Evolutionary conservation across 306 rosid genomes (phyloP), one percentile per base, ranked within the genome.

Genomic region (Glycyrrhiza uralensis): DNA sequence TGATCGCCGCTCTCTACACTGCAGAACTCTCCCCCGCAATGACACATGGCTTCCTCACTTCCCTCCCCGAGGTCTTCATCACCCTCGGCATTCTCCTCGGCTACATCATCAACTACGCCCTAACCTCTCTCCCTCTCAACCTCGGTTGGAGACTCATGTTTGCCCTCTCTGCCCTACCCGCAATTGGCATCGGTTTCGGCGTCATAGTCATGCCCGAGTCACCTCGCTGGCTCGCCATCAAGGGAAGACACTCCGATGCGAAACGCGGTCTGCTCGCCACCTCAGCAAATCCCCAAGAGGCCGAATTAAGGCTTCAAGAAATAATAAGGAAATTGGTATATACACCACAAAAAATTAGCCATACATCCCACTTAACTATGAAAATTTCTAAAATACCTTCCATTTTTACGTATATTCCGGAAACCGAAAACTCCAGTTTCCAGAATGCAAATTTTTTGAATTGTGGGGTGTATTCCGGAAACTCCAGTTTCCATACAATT

Each of bases 41-140:
- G 7, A 63, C 74, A 1, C 90, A 96, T 4, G 97, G 97, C 5
- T 82, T 92, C 82, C 93, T 92, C 82, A 87, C 93, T 2, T 89
- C 97, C 11, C 90, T 92, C 35, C 97, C 96, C 0, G 97, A 92
- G 76, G 86, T 92, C 62, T 92, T 92, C 86, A 92, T 92, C 86
- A 86, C 85, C 24, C 29, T 80, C 4, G 97, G 97, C 3, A 92
- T 92, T 12, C 76, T 89, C 38, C 56, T 89, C 0, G 96, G 97
- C 2, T 92, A 87, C 55, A 49, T 92, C 29, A 54, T 88, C 19
- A 92, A 92, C 59, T 89, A 83, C 41, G 65, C 86, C 12, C 79
- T 92, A 2, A 17, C 93, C 0, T 47, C 63, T 23, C 82, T 92
- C 19, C 86, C 97, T 0, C 57, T 1, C 0, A 17, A 60, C 54